Conservation (phyloP, 2,329 filamentous ascomycete species). For the Periconia sp. region DNA sequence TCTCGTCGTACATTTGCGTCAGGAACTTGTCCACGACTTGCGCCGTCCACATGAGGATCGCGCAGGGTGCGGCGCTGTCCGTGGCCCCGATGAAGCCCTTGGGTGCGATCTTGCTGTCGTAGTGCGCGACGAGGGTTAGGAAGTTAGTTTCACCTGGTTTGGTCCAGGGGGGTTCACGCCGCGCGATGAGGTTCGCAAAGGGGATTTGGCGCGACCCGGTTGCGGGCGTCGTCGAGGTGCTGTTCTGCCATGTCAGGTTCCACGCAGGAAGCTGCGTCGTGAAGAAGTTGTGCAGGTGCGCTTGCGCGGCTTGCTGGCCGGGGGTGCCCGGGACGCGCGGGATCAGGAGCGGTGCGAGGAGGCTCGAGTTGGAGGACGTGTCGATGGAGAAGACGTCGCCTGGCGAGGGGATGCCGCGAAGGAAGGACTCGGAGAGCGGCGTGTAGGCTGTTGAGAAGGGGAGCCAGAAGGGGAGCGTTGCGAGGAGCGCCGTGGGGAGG, state of each 20-base stretch:
- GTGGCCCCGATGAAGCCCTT: slow-evolving; percentile 89
- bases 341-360: slow-evolving; percentile 84
- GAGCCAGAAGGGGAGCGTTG: slow-evolving; percentile 10
- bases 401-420: slow-evolving; percentile 71
- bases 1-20: slow-evolving; percentile 77
- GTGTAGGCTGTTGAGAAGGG: slow-evolving; percentile 52
- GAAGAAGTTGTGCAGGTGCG: slow-evolving; percentile 87
- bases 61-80: slow-evolving; percentile 92
- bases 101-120: slow-evolving; percentile 80
- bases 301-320: slow-evolving; percentile 70
- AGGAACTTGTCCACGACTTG: slow-evolving; percentile 77
- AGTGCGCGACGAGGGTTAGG: slow-evolving; percentile 88
- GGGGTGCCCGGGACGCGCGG: slow-evolving; percentile 86
- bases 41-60: slow-evolving; percentile 86
- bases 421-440: slow-evolving; percentile 71
- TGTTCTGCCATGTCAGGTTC: slow-evolving; percentile 84
- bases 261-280: slow-evolving; percentile 71
- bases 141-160: slow-evolving; percentile 73
- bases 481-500: neutral
- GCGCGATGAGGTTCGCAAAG: slow-evolving; percentile 85
- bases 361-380: slow-evolving; percentile 75
- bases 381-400: slow-evolving; percentile 38
- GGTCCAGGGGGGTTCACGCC: slow-evolving; percentile 84
- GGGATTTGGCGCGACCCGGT: slow-evolving; percentile 71
- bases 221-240: slow-evolving; percentile 78